Percentiles rank a stretch among this genome's conserved stretches.
Evolutionary conservation across 2,329 filamentous ascomycete species (phyloP).

Genomic region (Ceratocystiopsis brevicomis): DNA sequence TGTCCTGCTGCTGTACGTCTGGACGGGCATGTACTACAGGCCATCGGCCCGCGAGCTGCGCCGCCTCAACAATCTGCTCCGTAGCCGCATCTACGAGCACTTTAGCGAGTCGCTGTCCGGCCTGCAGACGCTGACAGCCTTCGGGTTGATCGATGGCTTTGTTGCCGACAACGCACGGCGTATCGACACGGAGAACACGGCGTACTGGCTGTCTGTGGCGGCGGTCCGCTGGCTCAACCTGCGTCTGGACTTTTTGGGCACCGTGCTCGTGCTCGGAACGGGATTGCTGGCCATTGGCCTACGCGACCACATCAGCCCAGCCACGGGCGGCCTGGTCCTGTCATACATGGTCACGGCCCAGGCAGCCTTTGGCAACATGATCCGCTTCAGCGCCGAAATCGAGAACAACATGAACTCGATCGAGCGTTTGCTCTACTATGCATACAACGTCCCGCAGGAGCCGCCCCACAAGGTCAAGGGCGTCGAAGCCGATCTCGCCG

Average conservation of each 20-base stretch:
- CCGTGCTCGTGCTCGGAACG: conserved; percentile 80
- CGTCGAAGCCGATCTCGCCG: conserved; percentile 32
- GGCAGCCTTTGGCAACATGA: conserved; percentile 77
- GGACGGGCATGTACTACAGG: conserved; percentile 74
- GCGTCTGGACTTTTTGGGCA: conserved; percentile 75
- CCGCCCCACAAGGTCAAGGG: conserved; percentile 34
- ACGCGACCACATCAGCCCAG: conserved; percentile 66
- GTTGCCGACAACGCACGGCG: conserved; percentile 73
- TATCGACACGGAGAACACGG: conserved; percentile 71
- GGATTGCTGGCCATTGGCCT: conserved; percentile 76
- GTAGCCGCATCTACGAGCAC: conserved; percentile 89
- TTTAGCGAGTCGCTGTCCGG: conserved; percentile 89
- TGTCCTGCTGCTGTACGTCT: conserved; percentile 65
- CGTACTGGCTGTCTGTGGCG: conserved; percentile 90
- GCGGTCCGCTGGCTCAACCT: conserved; percentile 92
- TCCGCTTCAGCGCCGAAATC: conserved; percentile 79
- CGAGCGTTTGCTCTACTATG: conserved; percentile 86
- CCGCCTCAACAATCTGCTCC: conserved; percentile 77
- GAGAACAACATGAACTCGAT: conserved; percentile 99
- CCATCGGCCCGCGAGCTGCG: conserved; percentile 83
- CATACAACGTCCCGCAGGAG: conserved; percentile 69
- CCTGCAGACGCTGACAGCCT: conserved; percentile 90
- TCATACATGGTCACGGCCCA: conserved; percentile 56
- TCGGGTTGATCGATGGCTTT: conserved; percentile 81
- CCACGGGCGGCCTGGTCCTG: conserved; percentile 78